A percentile compares a stretch with the other conserved stretches of the same genome.
Conservation (phyloP, 2,329 filamentous ascomycete genomes). For the Pseudogymnoascus sp. region DNA sequence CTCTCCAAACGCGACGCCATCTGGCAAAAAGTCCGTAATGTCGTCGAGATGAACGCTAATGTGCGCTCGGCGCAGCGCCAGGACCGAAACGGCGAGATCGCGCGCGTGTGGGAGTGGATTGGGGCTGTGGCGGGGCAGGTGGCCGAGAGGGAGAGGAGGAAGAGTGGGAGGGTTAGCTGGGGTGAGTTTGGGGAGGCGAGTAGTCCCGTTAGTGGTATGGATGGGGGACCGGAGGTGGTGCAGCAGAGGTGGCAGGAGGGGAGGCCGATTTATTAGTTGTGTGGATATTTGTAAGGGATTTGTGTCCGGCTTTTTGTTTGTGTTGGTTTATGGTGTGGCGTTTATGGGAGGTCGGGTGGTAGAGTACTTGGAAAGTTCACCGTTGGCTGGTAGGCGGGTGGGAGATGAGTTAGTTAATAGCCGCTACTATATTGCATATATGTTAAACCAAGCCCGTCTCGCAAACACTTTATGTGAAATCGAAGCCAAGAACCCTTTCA, state of each 20-base stretch:
- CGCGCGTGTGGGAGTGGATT: slow-evolving; percentile 64
- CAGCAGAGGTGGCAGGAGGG: slow-evolving; percentile 26
- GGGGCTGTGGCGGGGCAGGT: slow-evolving; percentile 41
- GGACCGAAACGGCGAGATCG: slow-evolving; percentile 57
- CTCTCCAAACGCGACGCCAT: slow-evolving; percentile 68
- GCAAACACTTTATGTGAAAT: background rate
- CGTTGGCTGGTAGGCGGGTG: background rate
- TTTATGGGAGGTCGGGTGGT: background rate
- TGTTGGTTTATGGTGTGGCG: background rate
- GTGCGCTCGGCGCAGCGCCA: slow-evolving; percentile 69
- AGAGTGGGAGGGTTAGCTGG: slow-evolving; percentile 38
- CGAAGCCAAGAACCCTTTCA: background rate
- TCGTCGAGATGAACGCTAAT: slow-evolving; percentile 92
- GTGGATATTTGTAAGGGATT: background rate
- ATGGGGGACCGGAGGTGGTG: slow-evolving; percentile 21
- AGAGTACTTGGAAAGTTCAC: background rate
- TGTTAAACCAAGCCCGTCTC: background rate
- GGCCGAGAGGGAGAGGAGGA: slow-evolving; percentile 35
- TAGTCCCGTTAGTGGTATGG: slow-evolving; percentile 21
- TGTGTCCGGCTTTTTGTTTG: background rate
- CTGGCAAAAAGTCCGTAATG: slow-evolving; percentile 73
- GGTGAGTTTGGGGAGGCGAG: slow-evolving; percentile 22
- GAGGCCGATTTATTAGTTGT: slow-evolving; percentile 27
- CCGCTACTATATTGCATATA: background rate
- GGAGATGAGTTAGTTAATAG: background rate